These are phyloP conservation scores for Mycosphaerelloides madeirae DNA, from an alignment of 2,329 filamentous ascomycete genomes.

Conservation along the genomic window DNA sequence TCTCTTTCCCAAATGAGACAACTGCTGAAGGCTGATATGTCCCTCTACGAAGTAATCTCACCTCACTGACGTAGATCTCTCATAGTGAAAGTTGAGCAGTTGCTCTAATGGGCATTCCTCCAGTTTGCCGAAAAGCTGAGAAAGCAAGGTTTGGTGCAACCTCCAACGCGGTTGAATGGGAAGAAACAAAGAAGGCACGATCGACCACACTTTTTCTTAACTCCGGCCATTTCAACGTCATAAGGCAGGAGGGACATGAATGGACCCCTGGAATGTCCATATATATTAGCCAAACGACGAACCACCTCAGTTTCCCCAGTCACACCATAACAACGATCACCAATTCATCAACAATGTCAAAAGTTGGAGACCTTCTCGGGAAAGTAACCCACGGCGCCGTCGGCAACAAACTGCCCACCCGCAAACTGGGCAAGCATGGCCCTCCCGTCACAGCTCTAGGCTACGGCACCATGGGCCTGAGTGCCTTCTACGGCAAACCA, in stretches of 20 bases:
- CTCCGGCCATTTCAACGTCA: not conserved
- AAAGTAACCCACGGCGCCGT: slow-evolving; percentile 21
- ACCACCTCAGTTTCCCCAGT: not conserved
- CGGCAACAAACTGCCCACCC: slow-evolving; percentile 37
- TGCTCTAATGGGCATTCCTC: too few relatives aligned
- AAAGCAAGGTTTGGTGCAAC: too few relatives aligned
- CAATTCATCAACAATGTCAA: slow-evolving; percentile 7
- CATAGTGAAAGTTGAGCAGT: too few relatives aligned
- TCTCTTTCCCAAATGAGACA: too few relatives aligned
- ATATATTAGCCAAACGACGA: not conserved
- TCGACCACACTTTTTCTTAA: too few relatives aligned
- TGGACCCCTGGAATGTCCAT: not conserved
- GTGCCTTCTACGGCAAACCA: slow-evolving; percentile 43
- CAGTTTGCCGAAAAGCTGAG: too few relatives aligned
- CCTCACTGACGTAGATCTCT: too few relatives aligned
- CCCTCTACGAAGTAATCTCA: too few relatives aligned
- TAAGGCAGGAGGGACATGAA: not conserved
- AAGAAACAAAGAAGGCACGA: too few relatives aligned
- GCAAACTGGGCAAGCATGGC: slow-evolving; percentile 50
- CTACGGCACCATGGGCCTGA: slow-evolving; percentile 52
- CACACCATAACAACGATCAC: not conserved
- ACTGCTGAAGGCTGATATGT: too few relatives aligned
- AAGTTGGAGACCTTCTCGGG: slow-evolving; percentile 19
- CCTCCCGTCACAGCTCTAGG: slow-evolving; percentile 49
- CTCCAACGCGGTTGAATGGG: too few relatives aligned